Percentiles rank a stretch among this genome's conserved stretches.
phyloP scores from a whole-genome alignment of 1,139 yeast genomes.

The Yamadazyma songkhlaensis region DNA sequence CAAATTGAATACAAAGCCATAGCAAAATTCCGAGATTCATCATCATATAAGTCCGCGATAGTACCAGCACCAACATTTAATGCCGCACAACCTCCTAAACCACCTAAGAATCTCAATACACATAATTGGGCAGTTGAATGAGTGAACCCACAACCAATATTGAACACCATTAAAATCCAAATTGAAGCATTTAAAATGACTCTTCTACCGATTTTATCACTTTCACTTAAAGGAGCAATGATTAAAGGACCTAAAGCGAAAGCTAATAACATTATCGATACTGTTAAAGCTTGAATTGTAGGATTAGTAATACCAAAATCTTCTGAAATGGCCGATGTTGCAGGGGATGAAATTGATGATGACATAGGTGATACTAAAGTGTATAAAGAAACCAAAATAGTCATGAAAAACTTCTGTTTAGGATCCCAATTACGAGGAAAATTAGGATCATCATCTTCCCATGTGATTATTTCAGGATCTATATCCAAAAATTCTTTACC shows the following conservation, averaged over 20 bases:
- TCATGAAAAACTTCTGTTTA: conserved; percentile 38
- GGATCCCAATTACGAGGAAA: conserved; percentile 61
- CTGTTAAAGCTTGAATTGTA: conserved; percentile 46
- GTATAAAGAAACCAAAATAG: conserved; percentile 49
- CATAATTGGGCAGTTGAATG: conserved; percentile 53
- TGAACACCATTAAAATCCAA: conserved; percentile 50
- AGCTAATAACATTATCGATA: conserved; percentile 58
- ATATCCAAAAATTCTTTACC: conserved; percentile 49
- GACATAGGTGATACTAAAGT: conserved; percentile 59
- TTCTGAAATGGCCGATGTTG: conserved; percentile 43
- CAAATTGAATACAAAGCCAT: conserved; percentile 59
- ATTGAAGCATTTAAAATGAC: conserved; percentile 50
- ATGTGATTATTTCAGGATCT: conserved; percentile 64
- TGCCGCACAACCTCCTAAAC: conserved; percentile 65
- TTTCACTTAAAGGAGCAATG: conserved; percentile 60
- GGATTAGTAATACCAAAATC: conserved; percentile 37
- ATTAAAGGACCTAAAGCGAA: conserved; percentile 64
- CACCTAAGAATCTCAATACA: conserved; percentile 59
- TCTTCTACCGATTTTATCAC: conserved; percentile 48
- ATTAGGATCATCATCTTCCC: conserved; percentile 61
- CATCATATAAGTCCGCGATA: conserved; percentile 59
- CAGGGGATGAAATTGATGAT: conserved; percentile 60
- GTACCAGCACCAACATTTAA: conserved; percentile 72
- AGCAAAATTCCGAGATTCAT: conserved; percentile 51
- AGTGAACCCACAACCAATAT: conserved; percentile 56